Evolutionary conservation across 1,139 yeast species (phyloP).

Genomic region (Blastobotrys ciferrii): DNA sequence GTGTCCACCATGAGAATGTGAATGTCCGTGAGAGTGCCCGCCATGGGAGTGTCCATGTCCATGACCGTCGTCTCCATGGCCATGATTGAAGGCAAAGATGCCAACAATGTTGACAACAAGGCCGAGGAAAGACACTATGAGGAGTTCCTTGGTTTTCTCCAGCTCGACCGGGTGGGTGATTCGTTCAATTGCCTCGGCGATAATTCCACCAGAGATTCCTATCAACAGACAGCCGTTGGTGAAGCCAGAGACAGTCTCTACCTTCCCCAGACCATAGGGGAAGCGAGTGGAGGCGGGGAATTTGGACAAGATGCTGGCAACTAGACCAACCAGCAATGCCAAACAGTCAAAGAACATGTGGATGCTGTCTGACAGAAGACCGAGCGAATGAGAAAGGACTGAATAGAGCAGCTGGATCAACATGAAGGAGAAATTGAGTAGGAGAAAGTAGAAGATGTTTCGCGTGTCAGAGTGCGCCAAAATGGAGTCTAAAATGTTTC

Average conservation of each 20-base stretch:
- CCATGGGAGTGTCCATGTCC: slow-evolving; percentile 42
- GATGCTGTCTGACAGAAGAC: slow-evolving; percentile 84
- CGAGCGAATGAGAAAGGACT: slow-evolving; percentile 86
- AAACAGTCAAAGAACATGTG: slow-evolving; percentile 97
- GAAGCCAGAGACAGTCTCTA: slow-evolving; percentile 92
- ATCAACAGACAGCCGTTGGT: slow-evolving; percentile 86
- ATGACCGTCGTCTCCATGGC: too few relatives aligned
- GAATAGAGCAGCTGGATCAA: slow-evolving; percentile 88
- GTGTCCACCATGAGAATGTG: slow-evolving; percentile 29
- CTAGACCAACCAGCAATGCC: slow-evolving; percentile 81
- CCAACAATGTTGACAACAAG: slow-evolving; percentile 87
- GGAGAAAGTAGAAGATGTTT: slow-evolving; percentile 81
- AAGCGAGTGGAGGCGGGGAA: slow-evolving; percentile 63
- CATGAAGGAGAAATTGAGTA: slow-evolving; percentile 90
- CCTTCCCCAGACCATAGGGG: slow-evolving; percentile 83
- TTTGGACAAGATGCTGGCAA: slow-evolving; percentile 71
- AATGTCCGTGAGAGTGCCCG: slow-evolving; percentile 33
- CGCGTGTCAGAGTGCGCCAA: slow-evolving; percentile 67
- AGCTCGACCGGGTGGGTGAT: slow-evolving; percentile 72
- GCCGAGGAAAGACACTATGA: slow-evolving; percentile 82
- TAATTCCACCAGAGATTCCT: slow-evolving; percentile 86
- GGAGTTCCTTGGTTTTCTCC: slow-evolving; percentile 78
- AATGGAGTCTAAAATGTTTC: slow-evolving; percentile 38
- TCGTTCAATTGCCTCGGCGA: slow-evolving; percentile 83
- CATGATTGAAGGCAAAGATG: slow-evolving; percentile 90